These are phyloP conservation scores for Malassezia arunalokei DNA, from an alignment of 1,284 basidiomycete genomes.

Conservation along the genomic window DNA sequence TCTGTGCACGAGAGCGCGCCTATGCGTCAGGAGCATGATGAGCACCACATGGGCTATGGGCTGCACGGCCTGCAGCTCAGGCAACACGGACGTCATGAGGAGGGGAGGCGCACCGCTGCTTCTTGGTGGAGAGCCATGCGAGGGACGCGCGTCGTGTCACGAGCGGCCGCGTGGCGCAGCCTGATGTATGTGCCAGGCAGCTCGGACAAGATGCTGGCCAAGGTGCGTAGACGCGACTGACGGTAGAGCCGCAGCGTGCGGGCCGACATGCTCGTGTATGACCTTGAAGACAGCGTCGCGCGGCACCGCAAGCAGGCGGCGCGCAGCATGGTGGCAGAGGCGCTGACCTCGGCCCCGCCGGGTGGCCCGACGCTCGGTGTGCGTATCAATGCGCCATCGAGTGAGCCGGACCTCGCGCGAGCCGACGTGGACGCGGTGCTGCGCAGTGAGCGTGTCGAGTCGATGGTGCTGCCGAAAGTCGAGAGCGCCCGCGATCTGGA, in stretches of 20 bases:
- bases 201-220: constrained; percentile 41
- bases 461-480: constrained; percentile 40
- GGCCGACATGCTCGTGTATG: constrained; percentile 39
- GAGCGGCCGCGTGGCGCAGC: neutral
- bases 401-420: constrained; percentile 15
- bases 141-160: neutral
- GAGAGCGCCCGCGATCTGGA: constrained; percentile 29
- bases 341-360: constrained; percentile 16
- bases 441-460: constrained; percentile 18
- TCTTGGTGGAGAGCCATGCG: too few species aligned
- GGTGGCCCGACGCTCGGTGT: constrained; percentile 31
- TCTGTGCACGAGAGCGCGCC: neutral
- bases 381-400: constrained; percentile 41
- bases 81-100: neutral
- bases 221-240: constrained; percentile 10
- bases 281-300: constrained; percentile 42
- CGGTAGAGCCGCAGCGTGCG: constrained; percentile 15
- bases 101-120: too few species aligned
- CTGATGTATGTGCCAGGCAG: constrained; percentile 41
- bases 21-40: neutral
- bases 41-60: neutral
- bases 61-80: neutral
- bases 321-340: constrained; percentile 31
- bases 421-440: constrained; percentile 39
- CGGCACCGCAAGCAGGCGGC: constrained; percentile 37